phyloP scores from a whole-genome alignment of 495 filamentous ascomycete genomes.

The Copromyces sp. region DNA sequence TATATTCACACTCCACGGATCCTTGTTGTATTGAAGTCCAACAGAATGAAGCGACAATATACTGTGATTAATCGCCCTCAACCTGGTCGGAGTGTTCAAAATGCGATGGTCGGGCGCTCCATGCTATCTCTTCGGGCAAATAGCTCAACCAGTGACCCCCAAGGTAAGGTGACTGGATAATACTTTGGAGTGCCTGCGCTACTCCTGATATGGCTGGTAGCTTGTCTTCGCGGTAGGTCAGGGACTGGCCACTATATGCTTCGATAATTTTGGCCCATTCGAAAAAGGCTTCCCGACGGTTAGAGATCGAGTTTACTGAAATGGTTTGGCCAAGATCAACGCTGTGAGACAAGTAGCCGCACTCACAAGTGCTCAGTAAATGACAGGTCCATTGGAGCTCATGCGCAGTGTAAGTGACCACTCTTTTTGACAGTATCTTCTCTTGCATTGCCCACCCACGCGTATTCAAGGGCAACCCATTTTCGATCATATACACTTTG shows the following conservation, averaged over 20 bases:
- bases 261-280: neutral
- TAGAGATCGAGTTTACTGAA: neutral
- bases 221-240: neutral
- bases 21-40: neutral
- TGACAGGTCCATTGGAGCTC: neutral
- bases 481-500: neutral
- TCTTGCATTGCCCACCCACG: neutral
- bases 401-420: neutral
- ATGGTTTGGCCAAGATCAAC: neutral
- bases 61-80: too few relatives aligned
- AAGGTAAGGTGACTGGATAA: neutral
- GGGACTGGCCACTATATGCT: neutral
- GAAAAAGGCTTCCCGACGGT: neutral
- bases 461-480: neutral
- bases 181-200: neutral
- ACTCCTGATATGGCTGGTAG: neutral
- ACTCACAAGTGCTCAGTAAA: neutral
- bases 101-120: neutral
- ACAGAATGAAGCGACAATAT: neutral
- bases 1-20: neutral
- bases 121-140: neutral
- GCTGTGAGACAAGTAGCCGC: neutral
- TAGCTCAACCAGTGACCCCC: neutral
- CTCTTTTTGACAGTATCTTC: neutral
- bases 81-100: too few relatives aligned